Evolutionary conservation across 1,284 basidiomycete species (phyloP), one percentile per base, ranked within the genome.

Genomic region (Ceratobasidium sp.): DNA sequence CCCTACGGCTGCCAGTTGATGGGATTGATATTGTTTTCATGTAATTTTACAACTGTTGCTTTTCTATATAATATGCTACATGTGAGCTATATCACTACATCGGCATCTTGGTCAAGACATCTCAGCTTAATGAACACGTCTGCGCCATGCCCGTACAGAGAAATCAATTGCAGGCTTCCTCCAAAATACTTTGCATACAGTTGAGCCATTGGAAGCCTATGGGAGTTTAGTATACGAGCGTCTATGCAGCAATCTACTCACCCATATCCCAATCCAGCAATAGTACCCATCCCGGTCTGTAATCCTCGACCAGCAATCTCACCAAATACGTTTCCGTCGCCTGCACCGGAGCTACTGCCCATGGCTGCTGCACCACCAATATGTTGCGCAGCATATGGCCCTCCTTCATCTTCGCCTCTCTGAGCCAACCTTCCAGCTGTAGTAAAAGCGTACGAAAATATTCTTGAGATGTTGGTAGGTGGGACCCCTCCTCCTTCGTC

Each of bases 401-500:
- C 92, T 45, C 89, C 90, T 3, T 87, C 84, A 71, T 81, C 84
- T 81, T 77, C 82, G 39, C 77, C 67, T 15, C 79, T 77, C 0
- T 87, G 85, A 2, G 80, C 80, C 54, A 76, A 79, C 39, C 82
- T 81, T 13, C 89, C 89, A 15, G 92, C 92, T 2, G 95, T 96
- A 2, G 95, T 96, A 82, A 96, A 97, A 6, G 94, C 94, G 82
- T 97, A 97, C 28, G 93, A 94, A 83, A 96, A 97, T 76, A 97
- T 92, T 67, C 90, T 88, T 20, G 88, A 85, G 85, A 96, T 89
- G 82, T 95, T 90, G 8, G 87, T 85, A 2, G 91, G 91, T 0
- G 90, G 87, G 47, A 97, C 91, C 3, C 95, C 95, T 20, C 94
- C 95, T 2, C 95, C 95, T 80, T 94, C 90, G 80, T 97, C 95